These are phyloP conservation scores for Trichoderma koningii DNA, from an alignment of 2,329 filamentous ascomycete species.

Conservation along the genomic window DNA sequence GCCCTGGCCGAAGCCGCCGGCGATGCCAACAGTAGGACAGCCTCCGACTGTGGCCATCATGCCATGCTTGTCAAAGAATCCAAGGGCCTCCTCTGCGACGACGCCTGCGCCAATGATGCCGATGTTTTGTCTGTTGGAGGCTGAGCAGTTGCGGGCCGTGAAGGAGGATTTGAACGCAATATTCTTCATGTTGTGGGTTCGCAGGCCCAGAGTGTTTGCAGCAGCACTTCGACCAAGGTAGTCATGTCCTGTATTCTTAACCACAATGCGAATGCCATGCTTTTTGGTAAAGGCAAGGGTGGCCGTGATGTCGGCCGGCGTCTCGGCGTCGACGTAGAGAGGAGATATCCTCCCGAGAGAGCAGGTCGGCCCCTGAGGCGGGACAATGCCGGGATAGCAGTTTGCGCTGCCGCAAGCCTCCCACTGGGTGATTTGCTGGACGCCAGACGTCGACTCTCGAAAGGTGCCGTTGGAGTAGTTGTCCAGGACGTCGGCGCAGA, in stretches of 20 bases:
- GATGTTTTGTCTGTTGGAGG: not conserved
- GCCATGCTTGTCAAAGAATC: conserved; percentile 38
- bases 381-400: conserved; percentile 16
- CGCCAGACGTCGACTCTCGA: not conserved
- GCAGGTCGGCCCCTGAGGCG: not conserved
- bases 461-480: conserved; percentile 3
- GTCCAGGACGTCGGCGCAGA: not conserved
- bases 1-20: conserved; percentile 62
- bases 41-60: conserved; percentile 49
- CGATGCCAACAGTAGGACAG: conserved; percentile 56
- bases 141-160: conserved; percentile 1
- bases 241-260: conserved; percentile 55
- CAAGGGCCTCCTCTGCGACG: conserved; percentile 47
- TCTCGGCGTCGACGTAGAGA: conserved; percentile 4
- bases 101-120: conserved; percentile 31
- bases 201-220: conserved; percentile 50
- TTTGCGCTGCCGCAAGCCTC: conserved; percentile 14
- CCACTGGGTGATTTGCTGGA: conserved; percentile 2
- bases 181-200: conserved; percentile 51
- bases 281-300: conserved; percentile 25
- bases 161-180: conserved; percentile 36
- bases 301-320: not conserved
- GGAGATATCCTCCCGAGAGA: conserved; percentile 11
- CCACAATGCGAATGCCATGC: conserved; percentile 49
- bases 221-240: conserved; percentile 56